Evolutionary conservation across 495 filamentous ascomycete genomes (phyloP), one percentile per base, ranked within the genome.

Genomic region (Parmelia sp.): DNA sequence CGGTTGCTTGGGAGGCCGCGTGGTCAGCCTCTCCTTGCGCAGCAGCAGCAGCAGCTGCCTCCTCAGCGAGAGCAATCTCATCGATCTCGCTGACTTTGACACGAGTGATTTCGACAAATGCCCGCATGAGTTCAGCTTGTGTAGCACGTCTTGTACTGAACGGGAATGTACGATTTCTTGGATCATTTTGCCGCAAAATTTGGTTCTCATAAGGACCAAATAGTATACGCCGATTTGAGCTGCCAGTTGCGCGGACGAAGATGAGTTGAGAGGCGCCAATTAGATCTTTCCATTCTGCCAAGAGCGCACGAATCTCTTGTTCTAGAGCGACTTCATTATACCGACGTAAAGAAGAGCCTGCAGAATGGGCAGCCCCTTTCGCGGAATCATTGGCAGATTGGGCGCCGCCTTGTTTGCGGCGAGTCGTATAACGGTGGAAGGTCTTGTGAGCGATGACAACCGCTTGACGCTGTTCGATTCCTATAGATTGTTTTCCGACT

Each of bases 111-210:
- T 98, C 95, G 63, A 92, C 87, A 70, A 96, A 98, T 57, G 86
- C 84, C 25, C 92, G 84, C 89, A 96, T 92, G 1, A 98, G 86
- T 74, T 98, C 94, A 40, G 85, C 88, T 67, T 98, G 92, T 0
- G 94, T 98, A 4, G 94, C 91, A 31, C 94, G 81, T n/a, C 93
- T 84, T 14, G 94, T 98, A 75, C 83, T 95, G 75, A 98, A 97
- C 0, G 94, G 94, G 70, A 98, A 96, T 0, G 89, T 87, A 51
- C 95, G 83, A 67, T 94, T 79, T n/a, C 95, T 82, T 2, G 86
- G 79, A 69, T 98, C 94, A 69, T 92, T 94, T 47, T 84, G 83
- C 45, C 83, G 85, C 58, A 97, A 71, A 4, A 96, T 84, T 70
- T 97, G 90, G 3, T 84, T 89, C 4, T 97, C 92, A 72, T 97